Conservation (phyloP, 768 basidiomycete species). For the Macrolepiota dolichaula region DNA sequence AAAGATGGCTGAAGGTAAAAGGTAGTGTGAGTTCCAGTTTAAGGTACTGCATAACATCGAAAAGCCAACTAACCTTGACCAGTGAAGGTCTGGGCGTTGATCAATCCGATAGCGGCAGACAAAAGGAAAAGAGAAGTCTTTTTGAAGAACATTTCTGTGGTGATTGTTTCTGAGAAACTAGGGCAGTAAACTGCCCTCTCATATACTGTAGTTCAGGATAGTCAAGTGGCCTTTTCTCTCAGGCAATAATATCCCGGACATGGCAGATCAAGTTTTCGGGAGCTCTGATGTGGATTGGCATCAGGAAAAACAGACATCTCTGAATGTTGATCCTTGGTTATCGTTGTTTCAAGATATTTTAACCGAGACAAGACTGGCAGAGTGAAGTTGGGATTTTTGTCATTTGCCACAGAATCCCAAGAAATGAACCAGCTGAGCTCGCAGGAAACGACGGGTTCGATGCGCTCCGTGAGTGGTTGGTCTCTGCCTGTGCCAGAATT, state of each 20-base stretch:
- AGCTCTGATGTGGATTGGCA: too few species aligned
- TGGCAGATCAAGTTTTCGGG: not conserved
- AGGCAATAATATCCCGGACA: not conserved
- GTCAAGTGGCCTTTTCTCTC: not conserved
- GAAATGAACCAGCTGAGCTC: too few species aligned
- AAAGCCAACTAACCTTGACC: not conserved
- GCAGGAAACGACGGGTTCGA: too few species aligned
- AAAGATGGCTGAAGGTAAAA: not conserved
- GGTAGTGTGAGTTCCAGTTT: not conserved
- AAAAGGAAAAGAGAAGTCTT: not conserved
- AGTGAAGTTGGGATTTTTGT: too few species aligned
- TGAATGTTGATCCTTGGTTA: not conserved
- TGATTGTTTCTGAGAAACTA: not conserved
- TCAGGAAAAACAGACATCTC: not conserved
- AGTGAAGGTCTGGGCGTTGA: not conserved
- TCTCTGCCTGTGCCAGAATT: too few species aligned
- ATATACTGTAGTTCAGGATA: not conserved
- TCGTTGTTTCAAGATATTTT: not conserved
- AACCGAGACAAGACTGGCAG: not conserved
- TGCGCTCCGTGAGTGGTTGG: too few species aligned
- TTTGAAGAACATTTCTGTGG: not conserved
- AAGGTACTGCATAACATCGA: not conserved
- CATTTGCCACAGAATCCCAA: too few species aligned
- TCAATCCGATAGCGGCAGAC: not conserved
- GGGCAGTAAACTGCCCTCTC: not conserved